Evolutionary conservation across 2,329 filamentous ascomycete species (phyloP).

Genomic region (Ploettnerulaceae sp.): DNA sequence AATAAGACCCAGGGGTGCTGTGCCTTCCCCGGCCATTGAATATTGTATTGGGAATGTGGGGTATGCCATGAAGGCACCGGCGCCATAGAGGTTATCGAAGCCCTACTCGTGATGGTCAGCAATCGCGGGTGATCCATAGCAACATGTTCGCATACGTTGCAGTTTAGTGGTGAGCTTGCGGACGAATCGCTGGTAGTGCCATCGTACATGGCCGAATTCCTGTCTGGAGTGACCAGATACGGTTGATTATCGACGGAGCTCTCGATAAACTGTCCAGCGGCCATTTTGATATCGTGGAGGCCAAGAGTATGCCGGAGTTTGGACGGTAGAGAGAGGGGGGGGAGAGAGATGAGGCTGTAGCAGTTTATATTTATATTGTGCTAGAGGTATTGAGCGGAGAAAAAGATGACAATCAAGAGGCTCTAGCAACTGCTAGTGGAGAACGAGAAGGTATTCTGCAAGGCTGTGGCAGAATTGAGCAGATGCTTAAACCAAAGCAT

Average conservation of each 20-base stretch:
- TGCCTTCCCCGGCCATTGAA: constrained; percentile 23
- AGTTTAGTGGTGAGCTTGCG: constrained; percentile 31
- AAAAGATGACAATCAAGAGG: not conserved
- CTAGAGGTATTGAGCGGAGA: too few species aligned
- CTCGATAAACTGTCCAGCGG: constrained; percentile 24
- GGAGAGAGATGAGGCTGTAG: not conserved
- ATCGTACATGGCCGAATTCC: constrained; percentile 28
- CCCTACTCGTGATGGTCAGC: constrained; percentile 20
- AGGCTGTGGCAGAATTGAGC: constrained; percentile 4
- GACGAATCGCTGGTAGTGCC: constrained; percentile 33
- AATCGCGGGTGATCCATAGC: not conserved
- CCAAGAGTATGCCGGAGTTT: not conserved
- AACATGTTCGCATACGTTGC: constrained; percentile 24
- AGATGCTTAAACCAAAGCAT: constrained; percentile 10
- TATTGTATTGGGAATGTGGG: constrained; percentile 31
- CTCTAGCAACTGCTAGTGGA: not conserved
- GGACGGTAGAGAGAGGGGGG: not conserved
- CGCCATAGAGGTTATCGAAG: constrained; percentile 28
- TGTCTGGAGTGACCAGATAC: constrained; percentile 25
- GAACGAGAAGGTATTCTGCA: not conserved
- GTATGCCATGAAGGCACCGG: constrained; percentile 28
- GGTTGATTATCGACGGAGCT: constrained; percentile 21
- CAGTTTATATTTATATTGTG: too few species aligned
- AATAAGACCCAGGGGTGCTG: constrained; percentile 29
- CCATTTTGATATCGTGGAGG: constrained; percentile 20